Base-by-base conservation (phyloP, 1,284 basidiomycete species). In the Cutaneotrichosporon mucoides region DNA sequence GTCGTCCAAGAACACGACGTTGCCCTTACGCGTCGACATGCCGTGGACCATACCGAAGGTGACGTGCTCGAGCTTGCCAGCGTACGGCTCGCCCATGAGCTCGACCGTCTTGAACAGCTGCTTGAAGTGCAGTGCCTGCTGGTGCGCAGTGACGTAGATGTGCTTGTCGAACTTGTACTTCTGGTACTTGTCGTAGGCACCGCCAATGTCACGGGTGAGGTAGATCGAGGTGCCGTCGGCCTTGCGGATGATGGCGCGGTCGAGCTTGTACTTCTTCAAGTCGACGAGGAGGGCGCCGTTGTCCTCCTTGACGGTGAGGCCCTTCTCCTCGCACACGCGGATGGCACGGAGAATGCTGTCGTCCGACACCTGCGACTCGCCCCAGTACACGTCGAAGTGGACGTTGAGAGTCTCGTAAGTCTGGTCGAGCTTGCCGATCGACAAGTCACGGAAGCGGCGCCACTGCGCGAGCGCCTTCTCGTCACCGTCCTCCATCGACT, bases 11-110 rank as follows among this genome's bases (percentile, higher is more conserved):
- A 98, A 98, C 50, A 97, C 93, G 50, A 91, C 95, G 0, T 92
- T 98, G 51, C 95, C 96, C 78, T 88, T 93, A 59, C 95, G 88
- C 15, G 96, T 99, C 69, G 91, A 95, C 95, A 99, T 99, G 60
- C 96, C 95, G 59, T 86, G 85, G 35, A 99, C 94, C 76, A 84
- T 80, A 54, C 80, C 93, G 72, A 94, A 98, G 80, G 94, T 96
- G 79, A 98, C 82, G 78, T 97, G 93, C 75, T 90, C 83, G 51
- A 97, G 82, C 50, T 80, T 80, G 67, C 86, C 82, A 2, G 93
- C 93, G 87, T 89, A 97, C 8, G 86, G 84, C 80, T 89, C 90
- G 16, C 85, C 85, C 89, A 99, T 92, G 47, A 98, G 82, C 66
- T 92, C 85, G 54, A 98, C 84, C 34, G 95, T 86, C 80, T 97